Percentiles rank a stretch among this genome's conserved stretches.
These are phyloP conservation scores for Crataegus laevigata DNA, from an alignment of 306 rosid genomes.

Conservation along the genomic window DNA sequence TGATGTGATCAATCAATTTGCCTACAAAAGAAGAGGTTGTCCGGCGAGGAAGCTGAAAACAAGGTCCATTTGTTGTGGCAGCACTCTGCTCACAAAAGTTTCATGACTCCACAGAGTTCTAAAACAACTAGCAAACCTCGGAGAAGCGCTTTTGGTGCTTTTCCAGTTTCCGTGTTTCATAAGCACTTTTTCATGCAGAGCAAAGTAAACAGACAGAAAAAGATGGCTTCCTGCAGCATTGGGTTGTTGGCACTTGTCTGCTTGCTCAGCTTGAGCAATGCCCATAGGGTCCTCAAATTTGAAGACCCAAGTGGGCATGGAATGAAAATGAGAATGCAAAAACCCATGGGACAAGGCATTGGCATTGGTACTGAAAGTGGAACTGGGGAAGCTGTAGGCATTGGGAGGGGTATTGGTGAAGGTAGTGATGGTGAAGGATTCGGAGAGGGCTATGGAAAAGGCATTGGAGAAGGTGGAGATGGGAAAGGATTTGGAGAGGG, in stretches of 20 bases:
- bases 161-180: not conserved
- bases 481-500: not conserved
- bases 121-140: not conserved
- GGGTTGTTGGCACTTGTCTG: not conserved
- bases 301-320: not conserved
- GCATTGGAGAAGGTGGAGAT: not conserved
- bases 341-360: not conserved
- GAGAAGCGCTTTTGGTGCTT: not conserved
- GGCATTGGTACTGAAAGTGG: not conserved
- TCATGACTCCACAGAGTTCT: slow-evolving; percentile 1
- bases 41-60: not conserved
- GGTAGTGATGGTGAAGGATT: not conserved
- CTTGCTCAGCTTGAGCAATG: not conserved
- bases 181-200: not conserved
- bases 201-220: not conserved
- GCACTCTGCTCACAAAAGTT: not conserved
- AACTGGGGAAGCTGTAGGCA: not conserved
- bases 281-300: not conserved
- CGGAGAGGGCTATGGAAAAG: not conserved
- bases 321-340: not conserved
- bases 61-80: not conserved
- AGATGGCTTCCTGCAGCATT: slow-evolving; percentile 1
- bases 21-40: not conserved
- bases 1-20: not conserved
- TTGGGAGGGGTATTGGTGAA: not conserved